Evolutionary conservation across 176 grass and related monocot species (phyloP), one percentile per base, ranked within the genome.

Genomic region (Saccharum officinarum): DNA sequence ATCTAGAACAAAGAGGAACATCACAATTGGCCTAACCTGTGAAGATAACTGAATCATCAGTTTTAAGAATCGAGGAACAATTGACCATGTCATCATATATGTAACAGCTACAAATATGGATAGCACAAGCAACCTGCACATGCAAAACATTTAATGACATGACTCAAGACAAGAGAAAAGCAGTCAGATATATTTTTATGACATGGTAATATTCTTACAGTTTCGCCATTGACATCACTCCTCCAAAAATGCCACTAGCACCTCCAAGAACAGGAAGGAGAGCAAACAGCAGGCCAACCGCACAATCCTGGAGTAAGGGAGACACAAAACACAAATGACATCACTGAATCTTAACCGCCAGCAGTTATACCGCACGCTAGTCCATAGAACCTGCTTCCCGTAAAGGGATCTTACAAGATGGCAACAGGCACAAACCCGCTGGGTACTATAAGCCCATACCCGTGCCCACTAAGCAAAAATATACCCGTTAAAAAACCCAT

Each of bases 1-100:
- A n/a, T 28, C 42, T 18, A 17, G 69, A 89, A 75, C 5, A 87
- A 44, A 65, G 77, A 73, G 66, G n/a, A 86, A 23, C 18, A 80
- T 55, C 31, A 64, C 37, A 36, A 64, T 79, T 87, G 72, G 40
- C 80, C 97, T 88, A 79, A 97, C 97, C 92, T 99, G 97, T 60
- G 97, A 99, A 80, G 97, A 99, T 75, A 99, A 89, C 82, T 94
- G 94, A 79, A 89, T 86, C 97, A 99, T 99, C 64, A 99, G 92
- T 86, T 99, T 99, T 38, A 99, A 91, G 83, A 99, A 99, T 46
- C 92, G 90, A 80, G 97, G 97, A 91, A 99, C 84, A 77, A 99
- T 90, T 34, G 92, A 99, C 97, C 97, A 99, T 65, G 97, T 96
- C 82, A 99, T 86, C 80, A 99, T 78, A 89, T 88, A 86, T 70